Percentiles rank a stretch among this genome's conserved stretches.
Evolutionary conservation across 768 basidiomycete species (phyloP).

Genomic region (Polyporus arcularius): DNA sequence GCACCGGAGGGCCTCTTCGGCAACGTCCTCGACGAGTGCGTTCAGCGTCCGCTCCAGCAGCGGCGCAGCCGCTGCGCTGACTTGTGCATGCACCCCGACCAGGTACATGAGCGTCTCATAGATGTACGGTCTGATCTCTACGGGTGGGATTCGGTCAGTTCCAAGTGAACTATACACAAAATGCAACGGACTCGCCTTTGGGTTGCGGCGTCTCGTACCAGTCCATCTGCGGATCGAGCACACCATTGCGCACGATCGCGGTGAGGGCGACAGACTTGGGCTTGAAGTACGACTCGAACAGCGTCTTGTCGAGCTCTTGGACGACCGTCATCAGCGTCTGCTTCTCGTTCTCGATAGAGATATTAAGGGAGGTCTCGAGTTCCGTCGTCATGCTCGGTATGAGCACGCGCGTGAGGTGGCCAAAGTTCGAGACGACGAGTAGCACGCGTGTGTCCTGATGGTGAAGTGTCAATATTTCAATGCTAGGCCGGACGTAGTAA

Average conservation of each 20-base stretch:
- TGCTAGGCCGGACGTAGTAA: not conserved
- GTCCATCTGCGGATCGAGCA: conserved; percentile 80
- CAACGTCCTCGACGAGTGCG: conserved; percentile 79
- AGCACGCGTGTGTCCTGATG: conserved; percentile 84
- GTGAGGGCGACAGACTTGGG: conserved; percentile 74
- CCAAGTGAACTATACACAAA: too few species aligned
- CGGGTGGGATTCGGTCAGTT: not conserved
- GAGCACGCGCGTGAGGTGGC: conserved; percentile 64
- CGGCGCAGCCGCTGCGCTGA: conserved; percentile 75
- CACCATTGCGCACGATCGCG: conserved; percentile 72
- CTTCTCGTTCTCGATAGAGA: conserved; percentile 71
- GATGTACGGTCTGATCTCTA: conserved; percentile 95
- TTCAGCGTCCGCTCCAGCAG: conserved; percentile 83
- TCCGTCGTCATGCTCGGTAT: conserved; percentile 82
- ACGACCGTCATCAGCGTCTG: conserved; percentile 78
- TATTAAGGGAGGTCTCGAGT: conserved; percentile 74
- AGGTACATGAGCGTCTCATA: conserved; percentile 85
- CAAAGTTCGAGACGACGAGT: conserved; percentile 88
- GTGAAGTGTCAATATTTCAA: conserved; percentile 40
- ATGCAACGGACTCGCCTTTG: conserved; percentile 55
- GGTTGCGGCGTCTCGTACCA: conserved; percentile 96
- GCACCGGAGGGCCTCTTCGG: conserved; percentile 78
- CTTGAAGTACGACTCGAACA: conserved; percentile 88
- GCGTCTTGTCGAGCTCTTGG: conserved; percentile 79
- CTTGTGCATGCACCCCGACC: conserved; percentile 90